Base-by-base conservation (phyloP, 306 rosid genomes). In the Pachyrhizus erosus region DNA sequence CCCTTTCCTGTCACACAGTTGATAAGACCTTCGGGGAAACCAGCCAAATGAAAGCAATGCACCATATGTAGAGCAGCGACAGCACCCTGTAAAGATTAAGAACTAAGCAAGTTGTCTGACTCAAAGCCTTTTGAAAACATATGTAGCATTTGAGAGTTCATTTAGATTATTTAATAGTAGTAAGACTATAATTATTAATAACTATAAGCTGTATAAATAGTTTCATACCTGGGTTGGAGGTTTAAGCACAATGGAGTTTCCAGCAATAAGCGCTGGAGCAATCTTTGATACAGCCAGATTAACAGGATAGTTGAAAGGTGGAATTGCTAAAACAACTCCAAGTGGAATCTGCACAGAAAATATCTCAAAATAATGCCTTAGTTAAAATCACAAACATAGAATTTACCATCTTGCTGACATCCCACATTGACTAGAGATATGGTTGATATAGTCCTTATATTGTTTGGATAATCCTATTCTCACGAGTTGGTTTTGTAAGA, bases 181-280 rank as follows among this genome's bases (percentile, higher is more conserved):
- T 14, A 66, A 13, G n/a, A 66, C 34, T 14, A 58, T 17, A 70
- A 77, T 39, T 34, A 26, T 10, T 70, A 37, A 9, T 15, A 27
- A 61, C 17, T 9, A 9, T 31, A 20, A 40, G 61, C 73, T 74
- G 70, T 14, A 66, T 60, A 62, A 34, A 27, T 27, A 39, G 76
- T 57, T 37, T 58, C 72, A 64, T 43, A 94, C 98, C 97, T 94
- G 98, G 20, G 97, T 94, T 13, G 98, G 98, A 33, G 98, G 98
- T 79, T 92, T 94, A 84, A 94, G 98, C n/a, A 94, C 98, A 24
- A 94, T 84, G 57, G 98, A 91, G 81, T 94, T 94, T 86, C 98
- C 98, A 81, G 97, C 92, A 24, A 94, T 90, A 40, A 94, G 89
- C 0, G 97, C 97, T 8, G 96, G 98, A 49, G 90, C 96, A 60